Evolutionary conservation across 1,284 basidiomycete species (phyloP).

Genomic region (Apiotrichum gamsii): DNA sequence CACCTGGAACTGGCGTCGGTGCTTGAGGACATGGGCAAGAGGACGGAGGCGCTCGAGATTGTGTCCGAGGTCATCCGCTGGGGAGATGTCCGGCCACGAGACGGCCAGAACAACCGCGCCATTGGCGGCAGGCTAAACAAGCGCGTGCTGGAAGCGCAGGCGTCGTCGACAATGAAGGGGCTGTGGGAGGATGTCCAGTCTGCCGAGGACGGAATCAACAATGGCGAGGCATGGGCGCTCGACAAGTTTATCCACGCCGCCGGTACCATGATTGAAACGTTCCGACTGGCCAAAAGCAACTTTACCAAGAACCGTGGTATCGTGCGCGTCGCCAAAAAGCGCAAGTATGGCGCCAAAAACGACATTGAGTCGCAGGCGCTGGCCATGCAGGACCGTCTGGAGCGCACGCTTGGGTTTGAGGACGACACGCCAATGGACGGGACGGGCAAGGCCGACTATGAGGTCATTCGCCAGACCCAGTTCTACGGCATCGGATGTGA

Average conservation of each 20-base stretch:
- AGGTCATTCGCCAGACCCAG: constrained; percentile 30
- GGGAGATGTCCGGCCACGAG: constrained; percentile 11
- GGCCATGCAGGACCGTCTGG: constrained; percentile 43
- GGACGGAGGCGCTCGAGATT: constrained; percentile 72
- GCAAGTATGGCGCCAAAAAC: constrained; percentile 17
- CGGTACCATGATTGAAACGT: constrained; percentile 77
- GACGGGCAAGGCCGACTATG: constrained; percentile 14
- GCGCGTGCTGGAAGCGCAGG: constrained; percentile 35
- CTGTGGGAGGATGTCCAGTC: constrained; percentile 45
- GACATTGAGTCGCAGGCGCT: constrained; percentile 31
- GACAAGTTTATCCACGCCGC: constrained; percentile 72
- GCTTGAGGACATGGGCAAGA: constrained; percentile 70
- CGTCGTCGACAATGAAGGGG: constrained; percentile 37
- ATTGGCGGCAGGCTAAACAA: constrained; percentile 28
- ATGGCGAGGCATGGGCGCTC: constrained; percentile 45
- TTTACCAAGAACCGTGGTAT: constrained; percentile 64
- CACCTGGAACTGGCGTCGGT: constrained; percentile 85
- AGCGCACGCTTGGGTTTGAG: constrained; percentile 40
- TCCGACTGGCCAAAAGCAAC: constrained; percentile 73
- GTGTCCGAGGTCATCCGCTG: constrained; percentile 59
- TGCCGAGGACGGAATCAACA: constrained; percentile 40
- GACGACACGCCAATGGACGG: constrained; percentile 38
- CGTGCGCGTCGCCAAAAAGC: constrained; percentile 28
- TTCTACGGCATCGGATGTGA: constrained; percentile 81
- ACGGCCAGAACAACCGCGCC: constrained; percentile 17